Conservation (phyloP, 2,329 filamentous ascomycete species). For the Penicillium sp. region DNA sequence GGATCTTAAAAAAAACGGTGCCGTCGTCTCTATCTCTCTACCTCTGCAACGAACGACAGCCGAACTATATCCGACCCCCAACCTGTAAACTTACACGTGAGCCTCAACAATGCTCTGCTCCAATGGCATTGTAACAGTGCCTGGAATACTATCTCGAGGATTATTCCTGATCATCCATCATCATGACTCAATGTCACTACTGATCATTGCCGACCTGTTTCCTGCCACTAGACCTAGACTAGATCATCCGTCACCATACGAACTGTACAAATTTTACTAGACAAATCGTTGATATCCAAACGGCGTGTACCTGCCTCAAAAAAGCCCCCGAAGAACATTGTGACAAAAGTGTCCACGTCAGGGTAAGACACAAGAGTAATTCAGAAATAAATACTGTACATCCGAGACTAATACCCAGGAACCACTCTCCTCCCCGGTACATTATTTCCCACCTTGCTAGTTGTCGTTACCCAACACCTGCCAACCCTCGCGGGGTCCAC, state of each 20-base stretch:
- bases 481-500: constrained; percentile 28
- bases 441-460: constrained; percentile 6
- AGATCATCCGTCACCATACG: neutral
- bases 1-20: neutral
- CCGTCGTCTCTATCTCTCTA: neutral
- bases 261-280: neutral
- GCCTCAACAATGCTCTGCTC: neutral
- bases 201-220: neutral
- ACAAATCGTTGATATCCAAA: neutral
- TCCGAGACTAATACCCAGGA: neutral
- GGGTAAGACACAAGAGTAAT: neutral
- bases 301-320: neutral
- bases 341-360: neutral
- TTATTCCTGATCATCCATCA: neutral
- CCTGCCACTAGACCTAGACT: neutral
- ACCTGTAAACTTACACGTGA: constrained; percentile 1
- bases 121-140: neutral
- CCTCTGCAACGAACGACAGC: neutral
- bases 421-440: constrained; percentile 8
- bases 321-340: neutral
- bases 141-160: neutral
- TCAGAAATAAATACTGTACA: neutral
- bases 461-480: neutral
- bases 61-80: constrained; percentile 2
- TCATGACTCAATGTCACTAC: neutral